phyloP scores from a whole-genome alignment of 805 yeast genomes.

The Lachancea mirantina region DNA sequence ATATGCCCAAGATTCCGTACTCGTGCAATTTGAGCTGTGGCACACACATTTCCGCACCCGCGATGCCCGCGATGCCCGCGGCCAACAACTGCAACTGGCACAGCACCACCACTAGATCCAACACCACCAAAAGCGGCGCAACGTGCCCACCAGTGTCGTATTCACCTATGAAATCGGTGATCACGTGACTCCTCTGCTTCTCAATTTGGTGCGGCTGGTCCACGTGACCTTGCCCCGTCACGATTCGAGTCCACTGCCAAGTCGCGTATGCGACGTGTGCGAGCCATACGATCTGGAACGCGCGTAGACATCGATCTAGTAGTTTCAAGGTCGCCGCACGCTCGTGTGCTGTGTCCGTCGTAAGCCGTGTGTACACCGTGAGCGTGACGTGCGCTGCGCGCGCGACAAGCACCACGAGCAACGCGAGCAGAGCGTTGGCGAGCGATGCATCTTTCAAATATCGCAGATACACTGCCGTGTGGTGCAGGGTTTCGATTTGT shows the following conservation, averaged over 20 bases:
- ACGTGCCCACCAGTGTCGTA: conserved; percentile 15
- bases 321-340: conserved; percentile 11
- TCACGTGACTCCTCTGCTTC: too few species aligned
- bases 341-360: conserved; percentile 6
- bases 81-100: conserved; percentile 9
- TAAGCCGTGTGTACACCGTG: conserved; percentile 5
- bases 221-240: too few species aligned
- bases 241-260: too few species aligned
- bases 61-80: conserved; percentile 5
- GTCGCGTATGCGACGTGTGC: conserved; percentile 13
- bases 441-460: conserved; percentile 20
- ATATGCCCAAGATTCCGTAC: conserved; percentile 16
- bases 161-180: conserved; percentile 16
- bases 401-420: conserved; percentile 8
- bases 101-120: conserved; percentile 13
- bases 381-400: conserved; percentile 4
- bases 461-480: conserved; percentile 16
- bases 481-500: conserved; percentile 9
- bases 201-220: too few species aligned
- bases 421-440: conserved; percentile 13
- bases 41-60: conserved; percentile 1
- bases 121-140: conserved; percentile 11
- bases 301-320: conserved; percentile 13
- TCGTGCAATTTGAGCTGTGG: conserved; percentile 7
- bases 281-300: conserved; percentile 12